Evolutionary conservation across 768 basidiomycete species (phyloP).

Genomic region (Leccinellum albellum): DNA sequence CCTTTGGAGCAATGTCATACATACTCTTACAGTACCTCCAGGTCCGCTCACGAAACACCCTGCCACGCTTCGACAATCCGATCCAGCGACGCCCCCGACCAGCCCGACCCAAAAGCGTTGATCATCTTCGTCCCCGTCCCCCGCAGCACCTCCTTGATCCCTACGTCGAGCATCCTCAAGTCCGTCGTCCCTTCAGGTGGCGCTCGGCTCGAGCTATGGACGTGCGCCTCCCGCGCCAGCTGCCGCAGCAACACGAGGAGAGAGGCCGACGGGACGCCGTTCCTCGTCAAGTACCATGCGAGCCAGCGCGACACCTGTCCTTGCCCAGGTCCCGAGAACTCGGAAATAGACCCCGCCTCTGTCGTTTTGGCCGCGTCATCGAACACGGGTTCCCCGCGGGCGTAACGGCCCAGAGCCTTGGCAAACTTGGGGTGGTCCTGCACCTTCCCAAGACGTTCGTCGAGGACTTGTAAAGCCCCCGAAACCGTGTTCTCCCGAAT

Average conservation of each 20-base stretch:
- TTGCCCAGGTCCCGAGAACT: constrained; percentile 3
- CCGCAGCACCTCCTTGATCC: constrained; percentile 84
- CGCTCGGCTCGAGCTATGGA: constrained; percentile 47
- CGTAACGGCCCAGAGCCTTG: constrained; percentile 49
- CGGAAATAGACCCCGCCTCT: constrained; percentile 4
- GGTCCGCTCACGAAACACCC: constrained; percentile 9
- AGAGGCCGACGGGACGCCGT: constrained; percentile 67
- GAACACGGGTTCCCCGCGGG: constrained; percentile 46
- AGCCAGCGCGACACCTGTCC: constrained; percentile 38
- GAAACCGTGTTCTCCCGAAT: constrained; percentile 70
- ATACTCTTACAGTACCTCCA: too few relatives aligned
- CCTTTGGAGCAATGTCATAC: too few relatives aligned
- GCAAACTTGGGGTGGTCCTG: constrained; percentile 18
- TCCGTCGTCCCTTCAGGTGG: constrained; percentile 51
- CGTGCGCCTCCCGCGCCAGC: constrained; percentile 60
- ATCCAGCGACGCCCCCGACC: constrained; percentile 67
- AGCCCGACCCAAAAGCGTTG: constrained; percentile 64
- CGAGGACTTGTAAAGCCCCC: constrained; percentile 60
- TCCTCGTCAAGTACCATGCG: constrained; percentile 69
- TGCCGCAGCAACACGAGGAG: constrained; percentile 58
- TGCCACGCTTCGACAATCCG: constrained; percentile 62
- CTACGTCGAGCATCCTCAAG: constrained; percentile 38
- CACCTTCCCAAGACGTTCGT: constrained; percentile 50
- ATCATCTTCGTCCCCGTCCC: constrained; percentile 81
- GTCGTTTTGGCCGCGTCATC: constrained; percentile 17